phyloP scores from a whole-genome alignment of 2,329 filamentous ascomycete species.

The Nigrospora sphaerica region DNA sequence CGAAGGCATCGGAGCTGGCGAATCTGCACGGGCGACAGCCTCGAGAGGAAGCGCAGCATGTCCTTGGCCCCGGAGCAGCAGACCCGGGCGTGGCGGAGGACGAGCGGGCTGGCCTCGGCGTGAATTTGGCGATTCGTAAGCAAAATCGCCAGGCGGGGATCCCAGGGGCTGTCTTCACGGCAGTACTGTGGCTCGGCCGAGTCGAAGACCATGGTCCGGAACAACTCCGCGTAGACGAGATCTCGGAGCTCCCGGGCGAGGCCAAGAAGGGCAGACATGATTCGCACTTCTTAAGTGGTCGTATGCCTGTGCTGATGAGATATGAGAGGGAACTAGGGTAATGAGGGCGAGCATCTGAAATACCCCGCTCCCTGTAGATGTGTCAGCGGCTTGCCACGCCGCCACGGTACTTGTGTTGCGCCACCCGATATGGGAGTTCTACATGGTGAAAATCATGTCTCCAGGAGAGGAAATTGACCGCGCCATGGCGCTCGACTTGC shows the following conservation, averaged over 20 bases:
- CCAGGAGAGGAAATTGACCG: no score
- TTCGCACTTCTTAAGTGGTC: no score
- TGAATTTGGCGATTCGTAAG: background rate
- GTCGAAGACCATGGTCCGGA: background rate
- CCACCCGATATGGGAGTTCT: no score
- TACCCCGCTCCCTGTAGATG: no score
- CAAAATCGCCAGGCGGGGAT: background rate
- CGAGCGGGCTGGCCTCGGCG: background rate
- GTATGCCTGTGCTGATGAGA: no score
- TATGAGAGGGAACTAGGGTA: no score
- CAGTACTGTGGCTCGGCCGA: background rate
- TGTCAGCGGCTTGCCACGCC: no score
- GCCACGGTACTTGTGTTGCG: no score
- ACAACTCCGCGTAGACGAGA: background rate
- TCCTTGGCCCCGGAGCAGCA: background rate
- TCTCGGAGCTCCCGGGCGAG: background rate
- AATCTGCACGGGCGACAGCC: background rate
- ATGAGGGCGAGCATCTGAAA: no score
- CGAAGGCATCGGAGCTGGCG: background rate
- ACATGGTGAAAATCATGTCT: no score
- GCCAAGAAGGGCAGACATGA: background rate
- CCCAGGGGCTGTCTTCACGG: background rate
- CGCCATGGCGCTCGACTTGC: no score
- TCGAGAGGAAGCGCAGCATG: background rate
- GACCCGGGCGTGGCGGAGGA: background rate